These are phyloP conservation scores for Hanseniaspora sp. DNA, from an alignment of 1,139 yeast species.

Conservation along the genomic window DNA sequence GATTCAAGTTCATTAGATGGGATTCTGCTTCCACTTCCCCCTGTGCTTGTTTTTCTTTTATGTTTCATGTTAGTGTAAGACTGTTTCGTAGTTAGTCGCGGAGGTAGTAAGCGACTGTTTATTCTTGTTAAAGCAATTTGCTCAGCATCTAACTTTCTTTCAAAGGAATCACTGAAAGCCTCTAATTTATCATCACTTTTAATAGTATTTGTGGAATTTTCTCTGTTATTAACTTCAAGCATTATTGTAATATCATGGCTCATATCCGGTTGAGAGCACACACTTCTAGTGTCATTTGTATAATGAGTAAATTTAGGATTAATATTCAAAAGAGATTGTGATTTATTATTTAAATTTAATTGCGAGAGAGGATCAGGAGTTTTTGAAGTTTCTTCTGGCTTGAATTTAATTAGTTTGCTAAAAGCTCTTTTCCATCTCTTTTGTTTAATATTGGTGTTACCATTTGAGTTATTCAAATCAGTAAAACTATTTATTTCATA, in stretches of 20 bases:
- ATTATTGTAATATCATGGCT: constrained; percentile 19
- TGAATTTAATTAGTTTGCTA: neutral
- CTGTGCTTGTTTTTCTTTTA: neutral
- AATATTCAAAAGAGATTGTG: too few species aligned
- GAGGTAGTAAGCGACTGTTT: constrained; percentile 27
- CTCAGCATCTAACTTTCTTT: constrained; percentile 19
- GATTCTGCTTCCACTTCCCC: neutral
- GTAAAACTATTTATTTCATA: neutral
- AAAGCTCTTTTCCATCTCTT: constrained; percentile 11
- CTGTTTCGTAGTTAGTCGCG: constrained; percentile 21
- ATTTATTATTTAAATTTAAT: too few species aligned
- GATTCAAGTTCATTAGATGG: constrained; percentile 6
- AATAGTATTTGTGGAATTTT: neutral
- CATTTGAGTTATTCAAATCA: neutral
- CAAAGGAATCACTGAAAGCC: constrained; percentile 19
- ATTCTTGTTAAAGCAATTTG: constrained; percentile 26
- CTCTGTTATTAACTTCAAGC: constrained; percentile 4
- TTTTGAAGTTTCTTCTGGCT: neutral
- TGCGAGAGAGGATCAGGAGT: neutral
- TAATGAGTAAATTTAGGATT: neutral
- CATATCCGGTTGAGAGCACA: constrained; percentile 25
- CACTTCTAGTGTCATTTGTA: constrained; percentile 11
- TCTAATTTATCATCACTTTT: neutral
- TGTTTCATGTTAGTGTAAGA: neutral
- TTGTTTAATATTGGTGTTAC: neutral